Percentiles rank a stretch among this genome's conserved stretches.
phyloP scores from a whole-genome alignment of 1,284 basidiomycete genomes.

The Farysia itapuensis region DNA sequence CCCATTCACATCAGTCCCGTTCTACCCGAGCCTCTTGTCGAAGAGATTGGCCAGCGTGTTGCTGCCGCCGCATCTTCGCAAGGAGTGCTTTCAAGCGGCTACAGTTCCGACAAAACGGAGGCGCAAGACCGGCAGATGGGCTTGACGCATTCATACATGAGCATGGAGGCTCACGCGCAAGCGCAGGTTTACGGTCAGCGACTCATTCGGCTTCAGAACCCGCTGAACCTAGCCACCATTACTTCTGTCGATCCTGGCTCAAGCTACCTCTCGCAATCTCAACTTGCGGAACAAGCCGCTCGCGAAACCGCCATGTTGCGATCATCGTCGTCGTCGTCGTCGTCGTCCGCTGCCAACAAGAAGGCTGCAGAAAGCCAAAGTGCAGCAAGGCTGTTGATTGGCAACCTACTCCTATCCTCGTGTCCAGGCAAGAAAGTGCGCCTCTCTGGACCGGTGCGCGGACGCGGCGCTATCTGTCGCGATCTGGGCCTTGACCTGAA shows the following conservation, averaged over 20 bases:
- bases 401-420: conserved; percentile 86
- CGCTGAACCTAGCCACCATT: conserved; percentile 35
- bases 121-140: not conserved
- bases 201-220: conserved; percentile 38
- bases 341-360: not conserved
- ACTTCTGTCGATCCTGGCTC: conserved; percentile 15
- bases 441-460: conserved; percentile 75
- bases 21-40: conserved; percentile 35
- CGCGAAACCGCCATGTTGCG: conserved; percentile 8
- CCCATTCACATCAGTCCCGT: conserved; percentile 53
- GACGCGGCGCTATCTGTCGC: conserved; percentile 79
- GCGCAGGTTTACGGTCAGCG: conserved; percentile 37
- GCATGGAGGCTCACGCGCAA: conserved; percentile 9
- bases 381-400: no score
- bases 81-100: conserved; percentile 2
- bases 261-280: conserved; percentile 16
- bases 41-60: conserved; percentile 28
- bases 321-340: not conserved
- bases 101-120: no score
- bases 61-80: conserved; percentile 13
- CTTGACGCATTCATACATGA: conserved; percentile 6
- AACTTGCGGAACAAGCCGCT: conserved; percentile 14
- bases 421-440: conserved; percentile 97
- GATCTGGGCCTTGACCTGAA: conserved; percentile 76
- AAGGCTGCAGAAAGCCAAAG: no score